Base-by-base conservation (phyloP, 2,329 filamentous ascomycete species). In the Microsporum canis region DNA sequence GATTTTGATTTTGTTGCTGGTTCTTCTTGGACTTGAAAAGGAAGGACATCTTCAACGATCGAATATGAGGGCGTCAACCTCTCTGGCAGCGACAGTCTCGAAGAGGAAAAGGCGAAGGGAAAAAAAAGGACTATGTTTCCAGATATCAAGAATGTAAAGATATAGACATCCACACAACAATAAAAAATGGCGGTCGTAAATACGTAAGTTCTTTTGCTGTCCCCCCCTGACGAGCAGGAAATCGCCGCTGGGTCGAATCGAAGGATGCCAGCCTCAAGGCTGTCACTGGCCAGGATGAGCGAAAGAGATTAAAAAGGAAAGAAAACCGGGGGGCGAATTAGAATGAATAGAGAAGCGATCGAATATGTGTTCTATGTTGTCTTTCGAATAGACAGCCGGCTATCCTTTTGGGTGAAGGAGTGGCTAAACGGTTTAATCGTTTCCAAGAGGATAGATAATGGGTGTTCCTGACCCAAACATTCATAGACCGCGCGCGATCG, bases 21-120 rank as follows among this genome's bases (percentile, higher is more conserved):
- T 83, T 82, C 76, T 89, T 90, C 77, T 90, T 91, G 61, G 86
- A 88, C 74, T 89, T 89, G 79, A 91, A 91, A 64, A 91, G 81
- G 75, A 91, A 91, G 66, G 88, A 85, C 88, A 91, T 91, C 75
- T 74, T 79, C 29, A 53, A 53, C 3, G 49, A 53, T 53, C 12
- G 49, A 53, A 31, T 53, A 29, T 53, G 17, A 53, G 23, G 33
- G 27, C 23, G 27, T 31, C 49, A 53, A 53, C 29, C 49, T 10
- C 17, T 7, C 49, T 4, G 8, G 49, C 23, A 47, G 43, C n/a
- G 39, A 43, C 14, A 43, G 39, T 12, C 17, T n/a, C 14, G 39
- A 43, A 14, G 39, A 5, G 5, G 14, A 43, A 5, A n/a, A 6
- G 14, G 39, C 4, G 14, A 43, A n/a, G 4, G 39, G 14, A 17